phyloP scores from a whole-genome alignment of 306 rosid species.

The Vigna nakashimae region DNA sequence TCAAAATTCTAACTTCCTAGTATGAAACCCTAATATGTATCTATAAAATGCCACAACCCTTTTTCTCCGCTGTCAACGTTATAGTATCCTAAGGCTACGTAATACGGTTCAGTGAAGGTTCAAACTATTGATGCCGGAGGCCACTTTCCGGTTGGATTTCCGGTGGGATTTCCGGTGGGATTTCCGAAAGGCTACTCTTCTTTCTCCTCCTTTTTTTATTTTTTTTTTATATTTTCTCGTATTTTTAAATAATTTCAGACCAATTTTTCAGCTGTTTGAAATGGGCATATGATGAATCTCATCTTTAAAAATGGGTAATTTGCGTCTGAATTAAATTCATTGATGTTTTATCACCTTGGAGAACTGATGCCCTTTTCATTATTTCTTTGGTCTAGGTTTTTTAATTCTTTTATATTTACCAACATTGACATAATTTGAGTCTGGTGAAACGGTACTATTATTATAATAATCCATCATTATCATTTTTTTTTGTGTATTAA shows the following conservation, averaged over 20 bases:
- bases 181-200: not conserved
- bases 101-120: not conserved
- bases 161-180: not conserved
- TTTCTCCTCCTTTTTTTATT: not conserved
- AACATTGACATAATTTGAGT: not conserved
- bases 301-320: slow-evolving; percentile 50
- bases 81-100: not conserved
- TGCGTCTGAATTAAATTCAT: slow-evolving; percentile 54
- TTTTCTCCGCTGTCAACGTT: not conserved
- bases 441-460: no score
- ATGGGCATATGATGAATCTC: slow-evolving; percentile 53
- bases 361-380: slow-evolving; percentile 50
- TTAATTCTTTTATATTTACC: not conserved
- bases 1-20: not conserved
- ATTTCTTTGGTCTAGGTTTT: not conserved
- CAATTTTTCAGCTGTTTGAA: no score
- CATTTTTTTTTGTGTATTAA: no score
- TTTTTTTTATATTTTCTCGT: not conserved
- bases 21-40: slow-evolving; percentile 9
- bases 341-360: slow-evolving; percentile 59
- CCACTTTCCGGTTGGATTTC: not conserved
- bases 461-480: no score
- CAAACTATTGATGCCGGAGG: not conserved
- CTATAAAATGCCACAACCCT: not conserved
- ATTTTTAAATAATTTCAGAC: not conserved